Evolutionary conservation across 352 stramenopile genomes (phyloP).

Genomic region (Phytophthora cactorum): DNA sequence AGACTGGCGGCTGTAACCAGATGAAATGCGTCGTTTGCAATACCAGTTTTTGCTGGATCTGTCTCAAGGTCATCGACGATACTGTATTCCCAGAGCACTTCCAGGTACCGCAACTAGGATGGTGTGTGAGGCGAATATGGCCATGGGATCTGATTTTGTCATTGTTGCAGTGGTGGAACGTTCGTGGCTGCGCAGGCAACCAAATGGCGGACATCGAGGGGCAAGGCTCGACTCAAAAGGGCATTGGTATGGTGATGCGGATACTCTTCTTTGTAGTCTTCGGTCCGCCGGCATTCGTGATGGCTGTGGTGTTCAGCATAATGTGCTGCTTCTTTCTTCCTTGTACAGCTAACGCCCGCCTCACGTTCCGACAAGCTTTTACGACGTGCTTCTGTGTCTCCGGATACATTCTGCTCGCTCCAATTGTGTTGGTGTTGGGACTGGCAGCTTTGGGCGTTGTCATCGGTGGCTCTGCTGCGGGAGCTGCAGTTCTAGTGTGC

Average conservation of each 20-base stretch:
- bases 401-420: conserved; percentile 60
- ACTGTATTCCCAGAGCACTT: conserved; percentile 90
- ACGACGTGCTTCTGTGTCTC: conserved; percentile 69
- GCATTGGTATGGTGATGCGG: conserved; percentile 45
- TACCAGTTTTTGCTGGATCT: conserved; percentile 92
- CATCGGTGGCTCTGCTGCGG: conserved; percentile 30
- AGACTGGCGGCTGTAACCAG: conserved; percentile 92
- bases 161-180: conserved; percentile 74
- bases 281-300: conserved; percentile 60
- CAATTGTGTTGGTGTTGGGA: conserved; percentile 43
- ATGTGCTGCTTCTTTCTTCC: conserved; percentile 74
- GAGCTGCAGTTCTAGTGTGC: conserved; percentile 35
- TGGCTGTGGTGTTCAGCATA: conserved; percentile 61
- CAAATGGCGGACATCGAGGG: conserved; percentile 72
- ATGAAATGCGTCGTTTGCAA: conserved; percentile 88
- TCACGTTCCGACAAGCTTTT: conserved; percentile 63
- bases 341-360: conserved; percentile 50
- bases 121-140: background rate
- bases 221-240: conserved; percentile 46
- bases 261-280: conserved; percentile 71
- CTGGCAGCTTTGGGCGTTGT: conserved; percentile 36
- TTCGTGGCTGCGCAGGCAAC: conserved; percentile 71
- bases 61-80: conserved; percentile 80
- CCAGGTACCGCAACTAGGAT: conserved; percentile 40
- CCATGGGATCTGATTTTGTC: background rate